A percentile compares a stretch with the other conserved stretches of the same genome.
Conservation (phyloP, 176 grass and related monocot genomes). For the Bothriochloa decipiens region DNA sequence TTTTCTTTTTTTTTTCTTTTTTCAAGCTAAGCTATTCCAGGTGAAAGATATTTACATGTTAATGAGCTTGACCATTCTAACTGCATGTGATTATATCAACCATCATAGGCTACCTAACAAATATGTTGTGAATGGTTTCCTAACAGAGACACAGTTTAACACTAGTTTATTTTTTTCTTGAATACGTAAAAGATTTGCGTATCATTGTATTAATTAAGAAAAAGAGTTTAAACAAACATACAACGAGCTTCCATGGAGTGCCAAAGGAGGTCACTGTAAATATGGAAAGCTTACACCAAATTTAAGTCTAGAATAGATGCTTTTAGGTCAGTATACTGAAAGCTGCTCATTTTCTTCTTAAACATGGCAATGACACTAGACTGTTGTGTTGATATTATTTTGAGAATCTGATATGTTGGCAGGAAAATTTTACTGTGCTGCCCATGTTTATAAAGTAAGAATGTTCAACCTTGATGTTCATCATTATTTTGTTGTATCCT, state of each 20-base stretch:
- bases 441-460: constrained; percentile 2
- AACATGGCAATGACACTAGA: constrained; percentile 8
- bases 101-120: constrained; percentile 30
- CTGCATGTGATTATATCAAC: constrained; percentile 11
- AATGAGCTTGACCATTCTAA: constrained; percentile 11
- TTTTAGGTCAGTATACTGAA: constrained; percentile 32
- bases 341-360: not conserved
- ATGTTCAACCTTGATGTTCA: constrained; percentile 36
- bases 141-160: not conserved
- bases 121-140: constrained; percentile 2
- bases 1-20: too few relatives aligned
- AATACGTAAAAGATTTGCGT: too few relatives aligned
- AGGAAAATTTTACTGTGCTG: not conserved
- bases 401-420: constrained; percentile 4
- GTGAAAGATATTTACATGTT: constrained; percentile 23
- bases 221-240: too few relatives aligned
- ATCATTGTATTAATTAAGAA: too few relatives aligned
- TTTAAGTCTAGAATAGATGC: constrained; percentile 17
- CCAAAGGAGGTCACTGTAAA: constrained; percentile 32
- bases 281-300: not conserved
- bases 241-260: too few relatives aligned
- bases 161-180: not conserved
- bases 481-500: constrained; percentile 34
- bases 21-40: constrained; percentile 16
- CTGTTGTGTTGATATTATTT: constrained; percentile 30